Percentiles rank a stretch among this genome's conserved stretches.
Evolutionary conservation across 1,139 yeast genomes (phyloP).

Genomic region (Magnusiomyces paraingens): DNA sequence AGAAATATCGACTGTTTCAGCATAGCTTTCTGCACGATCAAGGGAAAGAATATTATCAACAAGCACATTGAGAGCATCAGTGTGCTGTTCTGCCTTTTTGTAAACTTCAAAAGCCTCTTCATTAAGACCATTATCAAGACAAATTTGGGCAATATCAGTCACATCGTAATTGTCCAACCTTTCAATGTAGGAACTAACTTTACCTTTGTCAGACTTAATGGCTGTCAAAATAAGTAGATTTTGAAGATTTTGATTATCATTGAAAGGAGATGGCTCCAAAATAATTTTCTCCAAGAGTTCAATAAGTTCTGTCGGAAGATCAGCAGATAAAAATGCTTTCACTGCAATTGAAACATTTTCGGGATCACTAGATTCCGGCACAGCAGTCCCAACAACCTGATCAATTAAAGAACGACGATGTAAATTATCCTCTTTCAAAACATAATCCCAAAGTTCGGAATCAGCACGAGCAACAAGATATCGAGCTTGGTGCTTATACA

Average conservation of each 20-base stretch:
- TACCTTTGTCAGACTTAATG: slow-evolving; percentile 85
- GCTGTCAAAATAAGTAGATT: slow-evolving; percentile 90
- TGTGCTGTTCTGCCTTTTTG: slow-evolving; percentile 71
- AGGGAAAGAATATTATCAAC: slow-evolving; percentile 90
- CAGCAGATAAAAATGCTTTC: slow-evolving; percentile 95
- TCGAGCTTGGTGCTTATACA: slow-evolving; percentile 98
- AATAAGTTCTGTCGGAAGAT: slow-evolving; percentile 84
- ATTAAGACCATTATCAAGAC: slow-evolving; percentile 77
- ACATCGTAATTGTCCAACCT: slow-evolving; percentile 89
- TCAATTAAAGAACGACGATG: slow-evolving; percentile 90
- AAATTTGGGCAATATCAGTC: slow-evolving; percentile 86
- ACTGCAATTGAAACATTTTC: slow-evolving; percentile 95
- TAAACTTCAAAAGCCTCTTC: slow-evolving; percentile 96
- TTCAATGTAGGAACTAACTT: slow-evolving; percentile 78
- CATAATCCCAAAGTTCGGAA: slow-evolving; percentile 71
- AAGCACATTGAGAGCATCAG: slow-evolving; percentile 81
- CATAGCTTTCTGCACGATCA: slow-evolving; percentile 91
- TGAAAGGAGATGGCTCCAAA: slow-evolving; percentile 94
- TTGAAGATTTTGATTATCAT: slow-evolving; percentile 90
- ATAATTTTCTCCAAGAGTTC: slow-evolving; percentile 93
- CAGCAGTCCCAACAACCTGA: slow-evolving; percentile 92
- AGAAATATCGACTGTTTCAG: slow-evolving; percentile 79
- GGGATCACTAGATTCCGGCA: slow-evolving; percentile 91
- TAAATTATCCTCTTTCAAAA: slow-evolving; percentile 64
- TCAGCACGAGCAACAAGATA: slow-evolving; percentile 85